Base-by-base conservation (phyloP, 768 basidiomycete genomes). In the Tulasnella sp. region DNA sequence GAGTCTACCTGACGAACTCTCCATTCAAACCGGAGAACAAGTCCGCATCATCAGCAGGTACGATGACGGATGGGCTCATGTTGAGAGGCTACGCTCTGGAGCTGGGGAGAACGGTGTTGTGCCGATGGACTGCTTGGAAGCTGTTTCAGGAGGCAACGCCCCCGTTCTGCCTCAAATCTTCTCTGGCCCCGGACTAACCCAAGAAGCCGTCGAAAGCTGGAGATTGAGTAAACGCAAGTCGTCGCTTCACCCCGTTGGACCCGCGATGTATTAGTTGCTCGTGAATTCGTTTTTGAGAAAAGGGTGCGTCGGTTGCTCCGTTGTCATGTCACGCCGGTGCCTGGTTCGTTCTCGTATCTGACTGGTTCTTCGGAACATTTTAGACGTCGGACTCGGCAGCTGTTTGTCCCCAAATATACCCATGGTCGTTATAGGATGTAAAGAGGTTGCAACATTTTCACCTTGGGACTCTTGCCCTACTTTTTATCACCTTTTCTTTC, bases 41-140 rank as follows among this genome's bases (percentile, higher is more conserved):
- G 54, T 81, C 28, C 50, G 80, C 42, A 31, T 81, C 42, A 40
- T 81, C 42, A 44, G 7, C 14, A 44, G 41, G 41, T 81, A 78
- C 60, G 78, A 76, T 60, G 80, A 81, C 50, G 80, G 76, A 24
- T 81, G 80, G 80, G 75, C 75, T 31, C 78, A 72, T 80, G 76
- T 78, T 12, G 75, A 79, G 46, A 34, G 80, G 77, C 44, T 81
- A 41, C 41, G 48, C 37, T 77, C 75, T 24, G 80, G 75, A 31
- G 80, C 76, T 41, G 75, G 75, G 2, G 77, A 81, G 58, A 73
- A 44, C 34, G 80, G 80, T 40, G 80, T 77, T 40, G 80, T 81
- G 28, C 80, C 80, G 40, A n/a, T 80, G 41, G 75, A 78, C 37
- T 81, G 80, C 46, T 72, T 81, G 20, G 69, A 80, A 34, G 42